Percentiles rank a stretch among this genome's conserved stretches.
phyloP scores from a whole-genome alignment of 1,284 basidiomycete genomes.

The Cronartium quercuum region DNA sequence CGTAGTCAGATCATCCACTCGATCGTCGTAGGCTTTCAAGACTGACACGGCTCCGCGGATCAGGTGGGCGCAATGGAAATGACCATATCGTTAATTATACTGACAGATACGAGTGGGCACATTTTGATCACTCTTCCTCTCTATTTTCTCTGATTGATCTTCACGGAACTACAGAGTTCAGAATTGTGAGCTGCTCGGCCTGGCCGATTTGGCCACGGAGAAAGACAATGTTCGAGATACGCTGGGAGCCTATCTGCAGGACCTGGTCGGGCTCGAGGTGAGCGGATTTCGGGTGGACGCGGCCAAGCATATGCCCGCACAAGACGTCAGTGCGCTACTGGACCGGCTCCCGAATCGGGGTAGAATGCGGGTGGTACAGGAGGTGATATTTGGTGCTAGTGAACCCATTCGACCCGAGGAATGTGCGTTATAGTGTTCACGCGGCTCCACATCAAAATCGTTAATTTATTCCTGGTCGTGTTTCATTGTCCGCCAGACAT shows the following conservation, averaged over 20 bases:
- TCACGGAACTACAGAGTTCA: slow-evolving; percentile 5
- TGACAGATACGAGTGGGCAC: slow-evolving; percentile 19
- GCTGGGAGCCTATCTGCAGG: neutral
- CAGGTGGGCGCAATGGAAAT: slow-evolving; percentile 21
- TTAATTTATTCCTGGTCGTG: neutral
- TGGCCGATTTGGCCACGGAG: slow-evolving; percentile 23
- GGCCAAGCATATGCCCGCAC: slow-evolving; percentile 28
- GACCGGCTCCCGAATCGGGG: neutral
- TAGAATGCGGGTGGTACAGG: slow-evolving; percentile 8
- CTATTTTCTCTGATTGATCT: neutral
- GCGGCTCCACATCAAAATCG: too few species aligned
- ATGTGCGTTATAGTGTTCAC: neutral
- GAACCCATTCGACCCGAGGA: slow-evolving; percentile 32
- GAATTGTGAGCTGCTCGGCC: slow-evolving; percentile 34
- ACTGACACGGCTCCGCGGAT: too few species aligned
- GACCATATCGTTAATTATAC: slow-evolving; percentile 11
- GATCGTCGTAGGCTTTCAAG: neutral
- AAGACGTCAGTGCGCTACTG: slow-evolving; percentile 10
- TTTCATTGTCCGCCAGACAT: slow-evolving; percentile 15
- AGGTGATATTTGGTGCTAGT: slow-evolving; percentile 20
- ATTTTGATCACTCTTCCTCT: neutral
- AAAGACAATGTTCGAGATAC: neutral
- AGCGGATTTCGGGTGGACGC: slow-evolving; percentile 26
- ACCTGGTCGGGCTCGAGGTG: slow-evolving; percentile 1
- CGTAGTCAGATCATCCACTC: neutral